Conservation (phyloP, 805 yeast genomes). For the Candida nanaspora region DNA sequence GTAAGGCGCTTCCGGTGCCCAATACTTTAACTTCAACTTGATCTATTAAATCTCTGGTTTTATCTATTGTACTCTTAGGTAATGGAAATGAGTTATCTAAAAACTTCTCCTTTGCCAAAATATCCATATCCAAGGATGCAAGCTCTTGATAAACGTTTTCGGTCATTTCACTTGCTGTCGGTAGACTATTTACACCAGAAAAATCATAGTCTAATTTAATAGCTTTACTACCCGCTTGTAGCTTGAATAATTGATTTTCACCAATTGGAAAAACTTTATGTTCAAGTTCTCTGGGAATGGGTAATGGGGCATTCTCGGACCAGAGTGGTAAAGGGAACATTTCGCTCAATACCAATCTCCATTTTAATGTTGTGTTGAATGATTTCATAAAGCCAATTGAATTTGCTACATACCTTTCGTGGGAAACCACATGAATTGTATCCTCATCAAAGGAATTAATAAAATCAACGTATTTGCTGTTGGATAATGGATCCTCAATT, state of each 20-base stretch:
- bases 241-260: slow-evolving; percentile 19
- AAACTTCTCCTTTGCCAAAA: slow-evolving; percentile 7
- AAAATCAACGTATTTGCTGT: slow-evolving; percentile 38
- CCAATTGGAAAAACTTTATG: slow-evolving; percentile 17
- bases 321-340: slow-evolving; percentile 35
- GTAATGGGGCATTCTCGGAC: slow-evolving; percentile 19
- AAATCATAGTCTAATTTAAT: too few relatives aligned
- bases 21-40: slow-evolving; percentile 66
- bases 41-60: slow-evolving; percentile 26
- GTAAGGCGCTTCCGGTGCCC: slow-evolving; percentile 93
- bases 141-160: too few relatives aligned
- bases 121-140: slow-evolving; percentile 5
- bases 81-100: neutral
- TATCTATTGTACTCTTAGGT: slow-evolving; percentile 2
- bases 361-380: slow-evolving; percentile 44
- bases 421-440: slow-evolving; percentile 66
- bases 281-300: slow-evolving; percentile 19
- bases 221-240: slow-evolving; percentile 12
- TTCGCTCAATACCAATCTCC: slow-evolving; percentile 44
- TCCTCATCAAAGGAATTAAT: slow-evolving; percentile 45
- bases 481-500: slow-evolving; percentile 30
- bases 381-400: slow-evolving; percentile 51
- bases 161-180: too few relatives aligned
- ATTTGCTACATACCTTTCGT: slow-evolving; percentile 56
- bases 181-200: too few relatives aligned